phyloP scores from a whole-genome alignment of 2,329 filamentous ascomycete species.

The Proliferodiscus dingleyae region DNA sequence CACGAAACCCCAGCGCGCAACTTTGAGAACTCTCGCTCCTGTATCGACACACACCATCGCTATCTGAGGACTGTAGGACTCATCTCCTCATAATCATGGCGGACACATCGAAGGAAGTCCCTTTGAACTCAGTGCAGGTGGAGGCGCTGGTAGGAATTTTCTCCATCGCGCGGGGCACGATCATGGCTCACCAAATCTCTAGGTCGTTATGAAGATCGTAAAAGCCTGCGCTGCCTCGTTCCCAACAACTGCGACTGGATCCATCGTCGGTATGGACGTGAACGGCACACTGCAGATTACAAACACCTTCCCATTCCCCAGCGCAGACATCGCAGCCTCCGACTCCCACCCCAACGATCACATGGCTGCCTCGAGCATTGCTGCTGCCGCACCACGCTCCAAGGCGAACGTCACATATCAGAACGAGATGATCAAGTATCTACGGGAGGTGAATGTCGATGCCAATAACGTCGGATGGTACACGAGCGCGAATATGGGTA shows the following conservation, averaged over 20 bases:
- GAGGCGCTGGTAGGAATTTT: conserved; percentile 75
- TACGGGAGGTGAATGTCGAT: conserved; percentile 96
- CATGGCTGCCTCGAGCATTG: conserved; percentile 61
- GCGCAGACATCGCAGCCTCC: conserved; percentile 63
- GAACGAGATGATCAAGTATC: conserved; percentile 93
- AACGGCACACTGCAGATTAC: conserved; percentile 80
- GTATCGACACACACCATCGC: not conserved
- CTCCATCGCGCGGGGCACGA: conserved; percentile 29
- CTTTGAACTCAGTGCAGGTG: conserved; percentile 85
- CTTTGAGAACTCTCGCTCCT: not conserved
- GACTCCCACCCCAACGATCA: conserved; percentile 69
- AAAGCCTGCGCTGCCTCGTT: conserved; percentile 88
- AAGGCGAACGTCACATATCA: conserved; percentile 88
- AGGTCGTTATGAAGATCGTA: conserved; percentile 97
- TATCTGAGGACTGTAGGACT: not conserved
- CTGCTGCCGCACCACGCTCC: conserved; percentile 83
- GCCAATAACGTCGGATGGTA: conserved; percentile 99
- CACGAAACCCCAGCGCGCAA: not conserved
- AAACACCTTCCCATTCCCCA: conserved; percentile 91
- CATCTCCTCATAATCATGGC: conserved; percentile 43
- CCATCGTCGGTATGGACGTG: conserved; percentile 88
- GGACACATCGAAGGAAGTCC: conserved; percentile 57
- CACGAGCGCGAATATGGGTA: conserved; percentile 97
- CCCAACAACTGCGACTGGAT: conserved; percentile 83
- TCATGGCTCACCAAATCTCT: conserved; percentile 24